Evolutionary conservation across 805 yeast species (phyloP).

Genomic region (Helenozyma baotianmanensis): DNA sequence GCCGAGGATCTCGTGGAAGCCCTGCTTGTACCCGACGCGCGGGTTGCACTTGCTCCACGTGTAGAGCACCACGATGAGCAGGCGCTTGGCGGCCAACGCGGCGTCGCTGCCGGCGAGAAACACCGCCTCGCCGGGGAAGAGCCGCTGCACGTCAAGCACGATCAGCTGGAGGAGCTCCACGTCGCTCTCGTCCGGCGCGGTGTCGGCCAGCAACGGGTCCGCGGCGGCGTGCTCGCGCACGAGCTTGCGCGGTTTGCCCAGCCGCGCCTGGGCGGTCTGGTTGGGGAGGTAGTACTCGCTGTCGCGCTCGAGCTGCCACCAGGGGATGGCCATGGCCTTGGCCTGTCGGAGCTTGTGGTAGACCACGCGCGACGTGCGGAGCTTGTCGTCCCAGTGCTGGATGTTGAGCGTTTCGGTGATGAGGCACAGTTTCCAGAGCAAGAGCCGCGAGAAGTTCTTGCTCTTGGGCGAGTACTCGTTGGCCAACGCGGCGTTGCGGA

Average conservation of each 20-base stretch:
- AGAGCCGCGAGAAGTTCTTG: constrained; percentile 24
- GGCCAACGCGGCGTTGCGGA: constrained; percentile 25
- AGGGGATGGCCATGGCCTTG: constrained; percentile 32
- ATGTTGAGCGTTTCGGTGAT: constrained; percentile 34
- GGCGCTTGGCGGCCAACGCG: constrained; percentile 19
- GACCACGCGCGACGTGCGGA: constrained; percentile 28
- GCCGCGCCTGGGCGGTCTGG: not conserved
- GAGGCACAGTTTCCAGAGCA: constrained; percentile 35
- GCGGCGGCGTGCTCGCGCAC: constrained; percentile 15
- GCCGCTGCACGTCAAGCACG: constrained; percentile 48
- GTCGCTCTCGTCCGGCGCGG: constrained; percentile 22
- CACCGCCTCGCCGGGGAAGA: constrained; percentile 45
- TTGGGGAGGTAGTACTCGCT: constrained; percentile 19
- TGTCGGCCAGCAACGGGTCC: constrained; percentile 16
- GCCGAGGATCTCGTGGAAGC: constrained; percentile 52
- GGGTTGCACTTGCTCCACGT: constrained; percentile 49
- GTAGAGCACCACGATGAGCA: constrained; percentile 41
- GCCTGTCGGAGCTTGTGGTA: constrained; percentile 29
- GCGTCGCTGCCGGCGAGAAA: constrained; percentile 18
- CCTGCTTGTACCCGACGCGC: constrained; percentile 40
- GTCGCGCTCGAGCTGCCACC: constrained; percentile 32
- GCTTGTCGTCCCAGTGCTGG: constrained; percentile 27
- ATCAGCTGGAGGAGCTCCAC: constrained; percentile 39
- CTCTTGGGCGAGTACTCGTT: constrained; percentile 25
- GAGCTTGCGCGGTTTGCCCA: constrained; percentile 5